Conservation (phyloP, 1,284 basidiomycete genomes). For the Cutaneotrichosporon sp. region DNA sequence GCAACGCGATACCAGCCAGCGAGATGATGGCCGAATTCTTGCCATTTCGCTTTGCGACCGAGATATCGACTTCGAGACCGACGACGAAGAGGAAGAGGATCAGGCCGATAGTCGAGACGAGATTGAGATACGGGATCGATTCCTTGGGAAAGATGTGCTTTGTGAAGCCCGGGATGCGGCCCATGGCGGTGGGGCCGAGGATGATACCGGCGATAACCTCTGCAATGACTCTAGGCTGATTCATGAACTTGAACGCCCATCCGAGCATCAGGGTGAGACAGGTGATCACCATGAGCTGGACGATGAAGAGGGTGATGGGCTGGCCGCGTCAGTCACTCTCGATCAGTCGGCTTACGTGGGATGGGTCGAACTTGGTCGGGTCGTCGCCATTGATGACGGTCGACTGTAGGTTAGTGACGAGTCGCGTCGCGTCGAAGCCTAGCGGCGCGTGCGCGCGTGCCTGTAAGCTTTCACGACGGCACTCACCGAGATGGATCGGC, state of each 20-base stretch:
- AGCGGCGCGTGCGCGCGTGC: background rate
- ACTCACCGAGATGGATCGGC: slow-evolving; percentile 17
- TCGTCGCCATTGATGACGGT: slow-evolving; percentile 23
- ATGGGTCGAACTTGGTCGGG: slow-evolving; percentile 57
- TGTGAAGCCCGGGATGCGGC: slow-evolving; percentile 78
- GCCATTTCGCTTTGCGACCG: slow-evolving; percentile 73
- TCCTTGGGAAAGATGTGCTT: slow-evolving; percentile 72
- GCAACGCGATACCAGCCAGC: slow-evolving; percentile 66
- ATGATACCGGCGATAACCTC: slow-evolving; percentile 83
- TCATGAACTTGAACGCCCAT: slow-evolving; percentile 63
- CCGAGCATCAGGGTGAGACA: slow-evolving; percentile 69
- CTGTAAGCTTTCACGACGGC: background rate
- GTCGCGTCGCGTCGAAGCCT: background rate
- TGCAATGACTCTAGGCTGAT: slow-evolving; percentile 81
- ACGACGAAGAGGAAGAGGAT: slow-evolving; percentile 91
- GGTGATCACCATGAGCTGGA: slow-evolving; percentile 65
- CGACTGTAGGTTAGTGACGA: slow-evolving; percentile 11
- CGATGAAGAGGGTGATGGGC: slow-evolving; percentile 79
- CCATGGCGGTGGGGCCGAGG: slow-evolving; percentile 66
- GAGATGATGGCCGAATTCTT: slow-evolving; percentile 63
- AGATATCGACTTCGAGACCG: slow-evolving; percentile 83
- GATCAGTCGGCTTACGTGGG: slow-evolving; percentile 53
- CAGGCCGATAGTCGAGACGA: slow-evolving; percentile 89
- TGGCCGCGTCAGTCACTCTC: slow-evolving; percentile 39
- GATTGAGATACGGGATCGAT: slow-evolving; percentile 74